Evolutionary conservation across 441 rosid genomes (phyloP), one percentile per base, ranked within the genome.

Genomic region (Erodium trifolium): DNA sequence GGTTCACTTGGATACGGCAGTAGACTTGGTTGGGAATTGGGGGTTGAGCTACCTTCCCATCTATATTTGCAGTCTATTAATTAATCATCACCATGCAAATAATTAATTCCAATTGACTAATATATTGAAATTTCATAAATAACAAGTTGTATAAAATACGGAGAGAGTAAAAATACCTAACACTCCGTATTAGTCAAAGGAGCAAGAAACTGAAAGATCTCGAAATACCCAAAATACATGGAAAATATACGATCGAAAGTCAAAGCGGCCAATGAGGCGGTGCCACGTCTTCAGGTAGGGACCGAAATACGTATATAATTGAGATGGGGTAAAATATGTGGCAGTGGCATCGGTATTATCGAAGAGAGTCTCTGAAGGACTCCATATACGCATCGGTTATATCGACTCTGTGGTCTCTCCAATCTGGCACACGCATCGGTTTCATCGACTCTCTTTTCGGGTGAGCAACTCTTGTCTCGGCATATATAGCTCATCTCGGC

Each of bases 371-470:
- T 47, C 16, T 11, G 4, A 37, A 37, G 3, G 41, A 37, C 0
- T 37, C 41, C 14, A 3, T 47, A 47, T n/a, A 47, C 53, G 14
- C 53, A 12, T 47, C 53, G 53, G 53, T 12, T 47, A 11, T 47
- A 47, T 47, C 53, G 53, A 47, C n/a, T 47, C 53, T 47, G 53
- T 47, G 53, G n/a, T 2, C 53, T 47, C 53, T 47, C 53, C 53
- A 47, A 47, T 47, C 53, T 47, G 53, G 53, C 53, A 47, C 14
- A n/a, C 53, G 53, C 53, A 47, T 47, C 53, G 53, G n/a, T 47
- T 47, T 47, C 14, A 47, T 47, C 53, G 53, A 47, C 14, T n/a
- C 53, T 47, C 53, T 47, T 47, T 13, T n/a, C 10, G 14, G 53
- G 53, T 47, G 53, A 47, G 14, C 53, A 9, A 45, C 51, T 45